Base-by-base conservation (phyloP, 2,329 filamentous ascomycete genomes). In the Coleophoma cylindrospora region DNA sequence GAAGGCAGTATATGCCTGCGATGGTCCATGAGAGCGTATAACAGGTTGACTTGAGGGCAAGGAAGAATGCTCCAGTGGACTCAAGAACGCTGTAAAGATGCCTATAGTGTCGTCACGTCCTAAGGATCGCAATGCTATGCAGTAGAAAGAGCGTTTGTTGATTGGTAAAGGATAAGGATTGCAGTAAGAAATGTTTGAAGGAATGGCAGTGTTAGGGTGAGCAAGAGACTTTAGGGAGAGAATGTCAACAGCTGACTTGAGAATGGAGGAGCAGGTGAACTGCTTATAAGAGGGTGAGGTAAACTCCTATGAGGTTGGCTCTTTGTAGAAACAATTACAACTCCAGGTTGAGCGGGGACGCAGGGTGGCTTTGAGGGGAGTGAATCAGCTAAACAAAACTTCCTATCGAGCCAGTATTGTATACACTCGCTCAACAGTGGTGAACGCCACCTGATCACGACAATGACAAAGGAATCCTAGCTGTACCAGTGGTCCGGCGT, bases 131-230 rank as follows among this genome's bases (percentile, higher is more conserved):
- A 51, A 56, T 48, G 49, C 49, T 53, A 50, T 48, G 46, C 43
- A 54, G 41, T 27, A n/a, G 47, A 55, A 57, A 49, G 51, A 55
- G 46, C 34, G 51, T 57, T 49, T 48, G 53, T 58, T 60, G 54
- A 51, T 53, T 48, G 56, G 52, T 33, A 51, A 57, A 55, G 57
- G 56, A 56, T 61, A 58, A 60, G 57, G 58, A 61, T 62, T 63
- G 60, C 37, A 50, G 49, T 58, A 54, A 64, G 51, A 64, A 62
- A 64, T 64, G 60, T 57, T 59, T 56, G 49, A 53, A 61, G 61
- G 62, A 64, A 64, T 65, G 62, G 55, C 50, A 59, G 53, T 48
- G 34, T 50, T 51, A 51, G 50, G 47, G 50, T 45, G 34, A 45
- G 50, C 51, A 53, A 54, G 45, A 51, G 51, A 57, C 47, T 52